phyloP scores from a whole-genome alignment of 2,329 filamentous ascomycete genomes.

The Orbilia blumenaviensis region DNA sequence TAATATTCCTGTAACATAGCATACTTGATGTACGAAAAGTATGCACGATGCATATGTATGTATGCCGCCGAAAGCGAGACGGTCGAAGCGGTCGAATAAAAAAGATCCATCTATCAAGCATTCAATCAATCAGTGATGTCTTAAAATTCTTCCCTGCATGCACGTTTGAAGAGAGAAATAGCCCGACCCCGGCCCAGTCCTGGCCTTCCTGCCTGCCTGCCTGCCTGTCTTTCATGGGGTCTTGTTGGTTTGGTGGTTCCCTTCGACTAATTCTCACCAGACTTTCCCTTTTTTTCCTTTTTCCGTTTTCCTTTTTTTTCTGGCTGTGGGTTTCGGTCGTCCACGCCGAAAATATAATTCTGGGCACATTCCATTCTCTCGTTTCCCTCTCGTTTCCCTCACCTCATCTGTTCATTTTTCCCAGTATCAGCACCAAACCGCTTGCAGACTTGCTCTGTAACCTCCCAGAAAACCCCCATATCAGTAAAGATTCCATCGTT shows the following conservation, averaged over 20 bases:
- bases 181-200: not conserved
- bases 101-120: not conserved
- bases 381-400: constrained; percentile 17
- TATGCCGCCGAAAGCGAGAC: constrained; percentile 39
- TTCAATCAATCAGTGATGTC: not conserved
- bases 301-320: not conserved
- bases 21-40: not conserved
- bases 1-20: no score
- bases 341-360: constrained; percentile 20
- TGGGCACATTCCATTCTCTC: constrained; percentile 24
- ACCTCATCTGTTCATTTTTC: constrained; percentile 17
- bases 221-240: not conserved
- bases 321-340: not conserved
- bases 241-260: not conserved
- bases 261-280: not conserved
- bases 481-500: not conserved
- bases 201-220: not conserved
- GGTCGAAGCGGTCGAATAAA: constrained; percentile 25
- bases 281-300: not conserved
- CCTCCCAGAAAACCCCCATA: not conserved
- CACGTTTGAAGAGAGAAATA: not conserved
- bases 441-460: constrained; percentile 38
- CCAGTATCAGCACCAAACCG: constrained; percentile 21
- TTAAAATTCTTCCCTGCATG: constrained; percentile 27
- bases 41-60: constrained; percentile 17